Evolutionary conservation across 2,329 filamentous ascomycete genomes (phyloP), one percentile per base, ranked within the genome.

Genomic region (Pestalotiopsis sp.): DNA sequence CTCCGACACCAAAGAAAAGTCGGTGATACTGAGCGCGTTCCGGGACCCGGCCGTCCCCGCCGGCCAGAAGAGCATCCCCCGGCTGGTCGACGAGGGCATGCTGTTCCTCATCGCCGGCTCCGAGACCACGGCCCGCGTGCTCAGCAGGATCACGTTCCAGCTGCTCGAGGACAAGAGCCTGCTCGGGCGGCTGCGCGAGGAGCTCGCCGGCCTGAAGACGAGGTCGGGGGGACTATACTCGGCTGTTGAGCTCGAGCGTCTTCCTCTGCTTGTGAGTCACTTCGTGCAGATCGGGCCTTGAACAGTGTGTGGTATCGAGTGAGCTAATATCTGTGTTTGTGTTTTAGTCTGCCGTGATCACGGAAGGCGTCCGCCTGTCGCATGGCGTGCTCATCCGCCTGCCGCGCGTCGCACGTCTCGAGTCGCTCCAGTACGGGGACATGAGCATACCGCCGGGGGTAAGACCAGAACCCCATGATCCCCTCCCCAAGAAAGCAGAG

Each of bases 121-220:
- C 44, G 56, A 66, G 48, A 66, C 65, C 10, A 66, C 65, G 22
- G 65, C 57, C 6, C 11, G 17, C 14, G 59, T 39, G n/a, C 22
- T 66, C 10, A 56, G 26, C 24, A 11, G 13, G 5, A 39, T 52
- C n/a, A 62, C 55, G 24, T 58, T 61, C 20, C 58, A 52, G 20
- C 24, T 62, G 17, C 26, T 35, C 22, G 13, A 55, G 11, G 44
- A 56, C 13, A 20, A 11, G 5, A 22, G n/a, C 14, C 17, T 38
- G 22, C 30, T 65, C 44, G 44, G 20, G 7, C 30, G 48, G 35
- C 26, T 65, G 44, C 40, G 44, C 22, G 63, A 30, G 14, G 63
- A 65, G 13, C 30, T 65, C 13, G 35, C n/a, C 56, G 26, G 22
- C 11, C 7, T 58, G 26, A 7, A 9, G 14, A 6, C 13, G 22